Evolutionary conservation across 1,139 yeast species (phyloP).

Genomic region (Yamadazyma taylorii): DNA sequence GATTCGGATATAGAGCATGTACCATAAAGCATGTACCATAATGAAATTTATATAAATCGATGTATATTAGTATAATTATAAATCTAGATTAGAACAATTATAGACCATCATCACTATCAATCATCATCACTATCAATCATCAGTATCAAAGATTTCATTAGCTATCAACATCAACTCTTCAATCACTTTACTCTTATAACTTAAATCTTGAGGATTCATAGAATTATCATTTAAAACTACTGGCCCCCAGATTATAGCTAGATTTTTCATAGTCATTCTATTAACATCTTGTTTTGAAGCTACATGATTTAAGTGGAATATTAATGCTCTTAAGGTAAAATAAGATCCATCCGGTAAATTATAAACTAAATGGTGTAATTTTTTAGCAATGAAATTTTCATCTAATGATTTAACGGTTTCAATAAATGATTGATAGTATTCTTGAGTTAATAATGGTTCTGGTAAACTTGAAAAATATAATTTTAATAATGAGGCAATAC

Average conservation of each 20-base stretch:
- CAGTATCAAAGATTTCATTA: slow-evolving; percentile 83
- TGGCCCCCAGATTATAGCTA: slow-evolving; percentile 95
- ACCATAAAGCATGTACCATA: no score
- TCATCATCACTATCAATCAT: slow-evolving; percentile 16
- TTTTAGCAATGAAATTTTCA: slow-evolving; percentile 60
- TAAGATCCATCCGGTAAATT: slow-evolving; percentile 93
- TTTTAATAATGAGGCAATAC: slow-evolving; percentile 71
- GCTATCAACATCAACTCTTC: slow-evolving; percentile 84
- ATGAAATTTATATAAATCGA: background rate
- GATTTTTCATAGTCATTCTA: slow-evolving; percentile 76
- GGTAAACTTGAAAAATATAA: slow-evolving; percentile 68
- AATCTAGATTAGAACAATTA: no score
- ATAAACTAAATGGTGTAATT: slow-evolving; percentile 82
- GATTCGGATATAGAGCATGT: no score
- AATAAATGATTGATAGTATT: slow-evolving; percentile 57
- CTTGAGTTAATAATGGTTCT: slow-evolving; percentile 64
- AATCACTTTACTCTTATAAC: slow-evolving; percentile 76
- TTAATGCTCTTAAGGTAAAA: slow-evolving; percentile 80
- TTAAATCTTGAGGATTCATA: slow-evolving; percentile 72
- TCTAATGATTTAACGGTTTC: slow-evolving; percentile 67
- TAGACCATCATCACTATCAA: no score
- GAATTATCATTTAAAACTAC: slow-evolving; percentile 68
- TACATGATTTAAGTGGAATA: slow-evolving; percentile 81
- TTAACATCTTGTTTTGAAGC: slow-evolving; percentile 62
- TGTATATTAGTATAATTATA: background rate